Percentiles rank a stretch among this genome's conserved stretches.
These are phyloP conservation scores for Dichotomocladium elegans DNA, from an alignment of 371 early-diverging fungal genomes.

Conservation along the genomic window DNA sequence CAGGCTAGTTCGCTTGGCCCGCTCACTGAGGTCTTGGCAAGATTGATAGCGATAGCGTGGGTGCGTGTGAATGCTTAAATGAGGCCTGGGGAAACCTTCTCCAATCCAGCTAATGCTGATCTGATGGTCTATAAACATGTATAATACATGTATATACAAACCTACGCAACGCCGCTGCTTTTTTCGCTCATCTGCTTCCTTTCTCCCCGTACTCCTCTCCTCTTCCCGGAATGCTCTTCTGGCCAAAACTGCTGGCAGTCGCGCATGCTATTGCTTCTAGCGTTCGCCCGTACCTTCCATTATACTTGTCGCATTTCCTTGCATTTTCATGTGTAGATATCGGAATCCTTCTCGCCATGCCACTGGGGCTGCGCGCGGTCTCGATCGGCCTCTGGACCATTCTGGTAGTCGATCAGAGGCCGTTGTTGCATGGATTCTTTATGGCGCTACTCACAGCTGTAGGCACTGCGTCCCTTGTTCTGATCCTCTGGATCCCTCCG, in stretches of 20 bases:
- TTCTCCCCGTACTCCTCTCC: too few relatives aligned
- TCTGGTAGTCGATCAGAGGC: slow-evolving; percentile 21
- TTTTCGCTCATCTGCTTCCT: too few relatives aligned
- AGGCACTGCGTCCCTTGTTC: slow-evolving; percentile 25
- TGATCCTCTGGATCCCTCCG: slow-evolving; percentile 32
- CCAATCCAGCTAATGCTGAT: too few relatives aligned
- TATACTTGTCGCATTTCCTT: slow-evolving; percentile 31
- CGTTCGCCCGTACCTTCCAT: slow-evolving; percentile 28
- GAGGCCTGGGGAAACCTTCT: too few relatives aligned
- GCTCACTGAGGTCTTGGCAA: too few relatives aligned
- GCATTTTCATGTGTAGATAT: slow-evolving; percentile 20
- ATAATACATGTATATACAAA: too few relatives aligned
- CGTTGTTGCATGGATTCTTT: slow-evolving; percentile 33
- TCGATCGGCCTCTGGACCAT: slow-evolving; percentile 27
- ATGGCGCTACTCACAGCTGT: slow-evolving; percentile 34
- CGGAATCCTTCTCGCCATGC: slow-evolving; percentile 14
- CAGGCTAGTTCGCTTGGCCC: too few relatives aligned
- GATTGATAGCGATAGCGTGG: too few relatives aligned
- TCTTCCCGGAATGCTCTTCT: too few relatives aligned
- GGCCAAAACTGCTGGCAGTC: slow-evolving; percentile 39
- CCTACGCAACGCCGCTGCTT: too few relatives aligned
- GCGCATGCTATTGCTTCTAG: slow-evolving; percentile 36
- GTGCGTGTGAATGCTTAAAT: too few relatives aligned
- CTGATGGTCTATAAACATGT: too few relatives aligned
- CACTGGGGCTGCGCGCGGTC: slow-evolving; percentile 13